A percentile compares a stretch with the other conserved stretches of the same genome.
Conservation (phyloP, 1,284 basidiomycete species). For the Lignosus rhinocerotis region DNA sequence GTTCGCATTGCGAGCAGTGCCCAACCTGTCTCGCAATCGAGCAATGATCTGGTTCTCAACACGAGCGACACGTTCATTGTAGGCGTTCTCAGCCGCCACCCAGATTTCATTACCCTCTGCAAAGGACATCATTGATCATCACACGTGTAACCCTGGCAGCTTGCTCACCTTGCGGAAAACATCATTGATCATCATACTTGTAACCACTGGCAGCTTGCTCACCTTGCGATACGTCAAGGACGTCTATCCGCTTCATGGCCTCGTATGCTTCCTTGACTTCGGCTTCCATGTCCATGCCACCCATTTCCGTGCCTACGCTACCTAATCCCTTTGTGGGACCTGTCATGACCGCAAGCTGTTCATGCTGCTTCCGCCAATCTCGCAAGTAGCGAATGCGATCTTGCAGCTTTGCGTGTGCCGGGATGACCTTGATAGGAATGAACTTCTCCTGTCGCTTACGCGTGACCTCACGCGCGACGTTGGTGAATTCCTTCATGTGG, state of each 20-base stretch:
- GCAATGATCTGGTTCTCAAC: conserved; percentile 99
- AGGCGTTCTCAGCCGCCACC: conserved; percentile 95
- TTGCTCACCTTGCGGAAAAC: conserved; percentile 60
- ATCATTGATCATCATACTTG: neutral
- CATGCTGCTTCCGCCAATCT: conserved; percentile 96
- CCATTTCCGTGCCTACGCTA: conserved; percentile 69
- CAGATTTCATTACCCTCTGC: conserved; percentile 97
- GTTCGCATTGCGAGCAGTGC: conserved; percentile 95
- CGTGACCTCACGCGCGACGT: conserved; percentile 93
- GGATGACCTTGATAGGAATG: conserved; percentile 94
- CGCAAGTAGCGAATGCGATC: conserved; percentile 87
- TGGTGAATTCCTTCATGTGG: conserved; percentile 96
- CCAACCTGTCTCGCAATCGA: conserved; percentile 86
- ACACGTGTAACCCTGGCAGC: conserved; percentile 29
- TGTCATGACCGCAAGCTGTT: conserved; percentile 97
- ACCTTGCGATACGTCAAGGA: conserved; percentile 84
- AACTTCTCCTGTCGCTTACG: conserved; percentile 92
- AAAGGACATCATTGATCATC: neutral
- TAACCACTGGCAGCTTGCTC: conserved; percentile 54
- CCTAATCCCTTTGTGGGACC: conserved; percentile 88
- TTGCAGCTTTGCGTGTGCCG: conserved; percentile 90
- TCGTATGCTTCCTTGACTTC: conserved; percentile 96
- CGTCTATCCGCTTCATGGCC: conserved; percentile 93
- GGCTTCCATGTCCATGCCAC: conserved; percentile 94
- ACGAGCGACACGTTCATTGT: conserved; percentile 95